Base-by-base conservation (phyloP, 805 yeast species). In the Ogataea trehaloabstinens region DNA sequence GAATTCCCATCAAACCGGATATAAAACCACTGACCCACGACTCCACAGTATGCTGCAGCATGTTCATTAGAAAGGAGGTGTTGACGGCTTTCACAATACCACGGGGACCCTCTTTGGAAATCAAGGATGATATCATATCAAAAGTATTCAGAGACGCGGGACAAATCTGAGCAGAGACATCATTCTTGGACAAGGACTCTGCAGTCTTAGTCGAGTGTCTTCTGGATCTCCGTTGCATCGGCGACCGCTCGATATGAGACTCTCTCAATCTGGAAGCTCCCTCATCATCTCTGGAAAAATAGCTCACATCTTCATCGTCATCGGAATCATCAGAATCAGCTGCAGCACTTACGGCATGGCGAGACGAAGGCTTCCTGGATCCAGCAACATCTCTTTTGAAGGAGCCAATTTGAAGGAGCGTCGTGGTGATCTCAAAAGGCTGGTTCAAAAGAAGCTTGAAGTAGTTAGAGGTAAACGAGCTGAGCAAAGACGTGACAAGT, bases 11-110 rank as follows among this genome's bases (percentile, higher is more conserved):
- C 32, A 86, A 65, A 2, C 96, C 93, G 4, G 96, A 81, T 6
- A 89, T 57, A 46, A 90, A 77, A 3, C 96, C 96, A 0, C 95
- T 84, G 34, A 89, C 70, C 97, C 98, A 90, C 1, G 96, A 87
- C 55, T 86, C 91, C 32, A 89, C 65, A 0, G 95, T 84, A 34
- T 80, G 77, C 2, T 82, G 76, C 15, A 88, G 67, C 0, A 95
- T 84, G 38, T 76, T 82, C 56, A 84, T 74, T 15, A 93, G 70
- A 53, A 89, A 91, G 0, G 95, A 73, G 2, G 95, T 83, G 56
- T 85, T 83, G 28, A 80, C 73, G 8, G 89, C 87, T 53, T 86
- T 72, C 69, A 86, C 80, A 7, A 82, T 60, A 3, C 89, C 88
- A 50, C 77, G 67, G 15, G 80, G 81, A 19, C 84, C 95, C 55